phyloP scores from a whole-genome alignment of 495 filamentous ascomycete species.

The Margaritispora aquatica region DNA sequence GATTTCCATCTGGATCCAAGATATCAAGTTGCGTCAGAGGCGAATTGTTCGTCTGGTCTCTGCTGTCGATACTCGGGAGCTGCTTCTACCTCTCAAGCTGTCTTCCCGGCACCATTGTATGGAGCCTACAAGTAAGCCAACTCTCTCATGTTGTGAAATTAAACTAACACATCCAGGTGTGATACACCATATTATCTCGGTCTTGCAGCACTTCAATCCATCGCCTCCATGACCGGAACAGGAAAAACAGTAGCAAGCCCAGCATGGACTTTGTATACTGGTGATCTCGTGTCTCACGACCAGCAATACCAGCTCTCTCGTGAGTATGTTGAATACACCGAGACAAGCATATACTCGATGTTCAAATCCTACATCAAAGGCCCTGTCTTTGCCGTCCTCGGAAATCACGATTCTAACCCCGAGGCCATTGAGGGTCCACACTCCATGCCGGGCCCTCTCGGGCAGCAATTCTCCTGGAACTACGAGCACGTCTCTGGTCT shows the following conservation, averaged over 20 bases:
- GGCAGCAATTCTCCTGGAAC: conserved; percentile 49
- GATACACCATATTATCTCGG: conserved; percentile 55
- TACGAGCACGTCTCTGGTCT: conserved; percentile 41
- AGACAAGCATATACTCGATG: conserved; percentile 30
- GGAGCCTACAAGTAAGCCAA: conserved; percentile 39
- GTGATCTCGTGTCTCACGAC: conserved; percentile 43
- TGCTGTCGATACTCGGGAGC: conserved; percentile 45
- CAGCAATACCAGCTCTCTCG: conserved; percentile 33
- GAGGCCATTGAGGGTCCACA: conserved; percentile 25
- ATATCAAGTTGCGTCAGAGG: conserved; percentile 48
- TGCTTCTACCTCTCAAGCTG: conserved; percentile 27
- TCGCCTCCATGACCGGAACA: conserved; percentile 51
- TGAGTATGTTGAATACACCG: conserved; percentile 39
- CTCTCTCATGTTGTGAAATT: neutral
- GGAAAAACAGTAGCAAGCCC: conserved; percentile 30
- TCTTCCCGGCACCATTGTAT: conserved; percentile 43
- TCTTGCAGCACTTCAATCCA: conserved; percentile 49
- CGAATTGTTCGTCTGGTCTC: conserved; percentile 45
- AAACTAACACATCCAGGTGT: conserved; percentile 20
- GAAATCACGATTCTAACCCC: conserved; percentile 51
- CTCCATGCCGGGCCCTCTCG: conserved; percentile 39
- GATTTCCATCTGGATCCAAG: conserved; percentile 57
- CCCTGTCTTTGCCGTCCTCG: conserved; percentile 45
- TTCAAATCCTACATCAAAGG: conserved; percentile 46
- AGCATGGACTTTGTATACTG: conserved; percentile 40